Conservation (phyloP, 306 rosid genomes). For the Cicer yamashitae region DNA sequence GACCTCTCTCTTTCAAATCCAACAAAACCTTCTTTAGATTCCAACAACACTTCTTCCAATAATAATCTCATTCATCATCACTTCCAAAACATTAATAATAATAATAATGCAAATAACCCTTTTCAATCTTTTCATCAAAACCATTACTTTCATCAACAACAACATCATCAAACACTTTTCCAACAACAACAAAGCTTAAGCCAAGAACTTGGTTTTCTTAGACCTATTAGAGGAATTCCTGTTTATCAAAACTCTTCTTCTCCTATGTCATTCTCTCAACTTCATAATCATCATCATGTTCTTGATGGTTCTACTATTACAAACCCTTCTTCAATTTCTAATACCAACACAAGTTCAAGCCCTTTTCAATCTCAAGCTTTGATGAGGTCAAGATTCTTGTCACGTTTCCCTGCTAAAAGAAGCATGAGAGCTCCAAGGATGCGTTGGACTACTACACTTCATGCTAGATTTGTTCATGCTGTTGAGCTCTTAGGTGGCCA, state of each 20-base stretch:
- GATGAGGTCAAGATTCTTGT: slow-evolving; percentile 81
- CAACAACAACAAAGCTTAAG: slow-evolving; percentile 59
- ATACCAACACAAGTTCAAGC: slow-evolving; percentile 41
- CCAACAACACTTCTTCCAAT: slow-evolving; percentile 19
- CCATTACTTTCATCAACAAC: slow-evolving; percentile 35
- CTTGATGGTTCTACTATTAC: slow-evolving; percentile 41
- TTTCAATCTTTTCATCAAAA: slow-evolving; percentile 53
- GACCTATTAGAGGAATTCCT: slow-evolving; percentile 96
- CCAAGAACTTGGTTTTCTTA: slow-evolving; percentile 71
- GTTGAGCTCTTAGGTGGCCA: slow-evolving; percentile 98
- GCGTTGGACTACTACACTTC: slow-evolving; percentile 98
- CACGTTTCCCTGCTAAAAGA: slow-evolving; percentile 86
- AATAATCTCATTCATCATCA: slow-evolving; percentile 47
- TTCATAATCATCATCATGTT: slow-evolving; percentile 42
- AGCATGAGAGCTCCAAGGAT: slow-evolving; percentile 99
- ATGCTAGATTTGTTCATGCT: slow-evolving; percentile 97
- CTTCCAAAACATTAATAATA: slow-evolving; percentile 39
- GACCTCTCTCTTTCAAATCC: slow-evolving; percentile 72
- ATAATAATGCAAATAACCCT: slow-evolving; percentile 31
- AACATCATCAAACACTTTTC: slow-evolving; percentile 47
- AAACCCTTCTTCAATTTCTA: slow-evolving; percentile 46
- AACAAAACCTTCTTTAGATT: slow-evolving; percentile 41
- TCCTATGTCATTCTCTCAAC: slow-evolving; percentile 62
- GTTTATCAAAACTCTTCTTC: slow-evolving; percentile 76
- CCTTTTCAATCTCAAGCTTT: slow-evolving; percentile 62